A percentile compares a stretch with the other conserved stretches of the same genome.
Evolutionary conservation across 2,329 filamentous ascomycete genomes (phyloP).

Genomic region (Ceratocystis alfenasii): DNA sequence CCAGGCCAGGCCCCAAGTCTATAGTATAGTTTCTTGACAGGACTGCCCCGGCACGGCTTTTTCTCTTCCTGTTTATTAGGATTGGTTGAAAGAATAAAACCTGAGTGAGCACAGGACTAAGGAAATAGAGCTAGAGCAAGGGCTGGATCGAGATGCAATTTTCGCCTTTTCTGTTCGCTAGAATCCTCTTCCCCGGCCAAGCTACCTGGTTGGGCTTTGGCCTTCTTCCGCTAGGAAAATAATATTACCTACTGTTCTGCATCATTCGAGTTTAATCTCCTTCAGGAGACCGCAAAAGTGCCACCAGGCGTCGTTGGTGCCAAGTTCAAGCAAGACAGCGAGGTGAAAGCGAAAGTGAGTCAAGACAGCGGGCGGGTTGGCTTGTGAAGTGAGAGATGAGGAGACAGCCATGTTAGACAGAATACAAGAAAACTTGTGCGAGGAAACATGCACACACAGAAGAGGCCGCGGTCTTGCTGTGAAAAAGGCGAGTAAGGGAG

Average conservation of each 20-base stretch:
- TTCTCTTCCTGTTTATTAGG: too few species aligned
- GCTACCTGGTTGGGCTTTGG: not conserved
- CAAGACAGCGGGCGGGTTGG: too few species aligned
- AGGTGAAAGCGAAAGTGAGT: not conserved
- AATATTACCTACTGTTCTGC: too few species aligned
- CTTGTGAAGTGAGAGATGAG: too few species aligned
- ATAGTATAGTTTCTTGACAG: not conserved
- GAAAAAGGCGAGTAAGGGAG: not conserved
- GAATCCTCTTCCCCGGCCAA: slow-evolving; percentile 7
- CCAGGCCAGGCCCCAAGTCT: not conserved
- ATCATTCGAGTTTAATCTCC: not conserved
- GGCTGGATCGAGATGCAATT: slow-evolving; percentile 11
- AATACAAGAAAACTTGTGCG: not conserved
- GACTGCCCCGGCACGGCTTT: not conserved
- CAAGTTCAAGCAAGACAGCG: not conserved
- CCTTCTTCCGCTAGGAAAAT: not conserved
- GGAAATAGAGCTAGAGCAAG: not conserved
- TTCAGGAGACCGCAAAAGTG: slow-evolving; percentile 1
- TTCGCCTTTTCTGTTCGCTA: not conserved
- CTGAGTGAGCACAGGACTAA: not conserved
- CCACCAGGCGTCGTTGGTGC: not conserved
- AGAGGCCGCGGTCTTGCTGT: not conserved
- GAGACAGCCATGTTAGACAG: too few species aligned
- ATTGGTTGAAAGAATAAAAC: too few species aligned
- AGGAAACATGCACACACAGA: not conserved